These are phyloP conservation scores for Alloteropsis semialata DNA, from an alignment of 176 grass and related monocot genomes.

Conservation along the genomic window DNA sequence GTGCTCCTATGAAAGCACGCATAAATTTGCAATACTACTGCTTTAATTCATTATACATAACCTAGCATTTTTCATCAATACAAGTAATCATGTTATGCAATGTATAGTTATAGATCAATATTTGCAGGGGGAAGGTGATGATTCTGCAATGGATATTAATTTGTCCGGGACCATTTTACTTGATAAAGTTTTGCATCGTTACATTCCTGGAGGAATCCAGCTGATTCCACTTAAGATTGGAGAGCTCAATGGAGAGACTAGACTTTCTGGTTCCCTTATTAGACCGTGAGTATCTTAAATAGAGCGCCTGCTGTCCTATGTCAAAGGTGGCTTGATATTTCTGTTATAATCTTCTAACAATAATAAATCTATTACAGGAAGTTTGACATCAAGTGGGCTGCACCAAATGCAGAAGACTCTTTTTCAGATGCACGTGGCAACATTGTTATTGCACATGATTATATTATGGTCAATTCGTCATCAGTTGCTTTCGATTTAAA, in stretches of 20 bases:
- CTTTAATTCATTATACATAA: background rate
- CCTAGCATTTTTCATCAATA: conserved; percentile 14
- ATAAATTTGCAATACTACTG: conserved; percentile 9
- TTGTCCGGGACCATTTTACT: conserved; percentile 96
- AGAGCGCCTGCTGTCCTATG: background rate
- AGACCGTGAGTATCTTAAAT: conserved; percentile 78
- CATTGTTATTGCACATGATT: conserved; percentile 89
- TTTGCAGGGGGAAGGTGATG: conserved; percentile 82
- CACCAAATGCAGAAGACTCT: conserved; percentile 94
- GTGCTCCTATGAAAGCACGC: background rate
- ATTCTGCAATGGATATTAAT: conserved; percentile 94
- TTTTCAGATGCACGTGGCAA: conserved; percentile 93
- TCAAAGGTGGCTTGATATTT: background rate
- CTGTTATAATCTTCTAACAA: conserved; percentile 18
- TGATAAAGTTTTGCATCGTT: conserved; percentile 81
- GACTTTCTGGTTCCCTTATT: conserved; percentile 83
- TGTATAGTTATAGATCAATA: conserved; percentile 39
- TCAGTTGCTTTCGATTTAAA: conserved; percentile 94
- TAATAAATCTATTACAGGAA: conserved; percentile 50
- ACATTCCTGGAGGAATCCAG: conserved; percentile 75
- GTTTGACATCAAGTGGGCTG: conserved; percentile 99
- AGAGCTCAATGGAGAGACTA: conserved; percentile 97
- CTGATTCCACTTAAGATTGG: conserved; percentile 84
- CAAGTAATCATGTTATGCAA: conserved; percentile 24
- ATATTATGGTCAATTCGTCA: conserved; percentile 80